A percentile compares a stretch with the other conserved stretches of the same genome.
Conservation (phyloP, 2,329 filamentous ascomycete genomes). For the Colletotrichum gigasporum region DNA sequence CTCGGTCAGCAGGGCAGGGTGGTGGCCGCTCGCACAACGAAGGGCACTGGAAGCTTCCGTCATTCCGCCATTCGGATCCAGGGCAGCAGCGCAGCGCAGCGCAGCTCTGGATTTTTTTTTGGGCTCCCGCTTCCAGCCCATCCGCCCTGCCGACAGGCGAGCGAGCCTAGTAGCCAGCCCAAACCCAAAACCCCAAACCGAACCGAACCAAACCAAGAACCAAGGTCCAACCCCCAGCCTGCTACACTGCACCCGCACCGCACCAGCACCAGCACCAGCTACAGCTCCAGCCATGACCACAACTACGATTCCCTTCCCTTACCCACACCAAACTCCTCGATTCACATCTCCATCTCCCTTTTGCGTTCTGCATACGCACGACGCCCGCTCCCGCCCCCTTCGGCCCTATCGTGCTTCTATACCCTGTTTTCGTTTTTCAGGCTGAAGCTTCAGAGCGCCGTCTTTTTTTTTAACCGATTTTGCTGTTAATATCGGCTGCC, state of each 20-base stretch:
- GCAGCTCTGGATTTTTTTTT: too few relatives aligned
- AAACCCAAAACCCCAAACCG: neutral
- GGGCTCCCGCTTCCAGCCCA: neutral
- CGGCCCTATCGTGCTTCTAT: conserved; percentile 15
- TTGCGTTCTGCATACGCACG: neutral
- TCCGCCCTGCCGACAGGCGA: neutral
- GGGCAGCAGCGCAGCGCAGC: too few relatives aligned
- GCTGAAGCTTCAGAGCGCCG: neutral
- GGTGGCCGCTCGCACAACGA: neutral
- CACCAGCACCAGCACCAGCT: neutral
- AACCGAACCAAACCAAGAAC: too few relatives aligned
- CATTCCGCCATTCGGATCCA: conserved; percentile 8
- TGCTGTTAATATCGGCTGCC: neutral
- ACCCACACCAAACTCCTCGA: neutral
- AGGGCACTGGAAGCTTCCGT: conserved; percentile 30
- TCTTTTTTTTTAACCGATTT: neutral
- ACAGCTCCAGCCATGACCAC: neutral
- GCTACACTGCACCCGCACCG: neutral
- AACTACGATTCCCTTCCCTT: neutral
- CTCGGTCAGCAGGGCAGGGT: conserved; percentile 26
- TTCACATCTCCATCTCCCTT: conserved; percentile 5
- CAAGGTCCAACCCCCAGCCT: neutral
- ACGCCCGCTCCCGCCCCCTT: conserved; percentile 11
- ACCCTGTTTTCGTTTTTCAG: conserved; percentile 22
- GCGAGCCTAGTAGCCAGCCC: too few relatives aligned